A percentile compares a stretch with the other conserved stretches of the same genome.
Conservation (phyloP, 306 rosid species). For the Acacia confusa region DNA sequence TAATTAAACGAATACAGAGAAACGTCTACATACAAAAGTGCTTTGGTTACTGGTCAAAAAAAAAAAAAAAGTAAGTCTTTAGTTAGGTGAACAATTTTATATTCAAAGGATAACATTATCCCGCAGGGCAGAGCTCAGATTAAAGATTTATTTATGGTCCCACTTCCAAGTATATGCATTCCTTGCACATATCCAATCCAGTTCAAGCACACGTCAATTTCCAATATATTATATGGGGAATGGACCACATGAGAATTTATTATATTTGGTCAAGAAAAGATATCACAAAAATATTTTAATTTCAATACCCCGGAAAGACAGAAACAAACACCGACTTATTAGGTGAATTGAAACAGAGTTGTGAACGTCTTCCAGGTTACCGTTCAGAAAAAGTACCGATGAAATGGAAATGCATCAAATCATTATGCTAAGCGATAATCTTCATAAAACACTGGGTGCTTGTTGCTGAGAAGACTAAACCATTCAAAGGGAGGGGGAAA, state of each 20-base stretch:
- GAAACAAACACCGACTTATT: not conserved
- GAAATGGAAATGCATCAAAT: not conserved
- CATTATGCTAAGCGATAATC: conserved; percentile 21
- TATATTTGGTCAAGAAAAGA: not conserved
- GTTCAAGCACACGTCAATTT: conserved; percentile 26
- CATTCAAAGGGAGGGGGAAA: not conserved
- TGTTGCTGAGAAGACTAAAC: not conserved
- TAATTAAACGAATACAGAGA: not conserved
- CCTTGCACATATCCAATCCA: conserved; percentile 7
- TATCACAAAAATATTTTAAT: not conserved
- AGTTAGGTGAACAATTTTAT: conserved; percentile 3
- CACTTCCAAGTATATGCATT: conserved; percentile 9
- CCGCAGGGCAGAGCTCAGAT: not conserved
- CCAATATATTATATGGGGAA: not conserved
- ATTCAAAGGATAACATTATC: conserved; percentile 12
- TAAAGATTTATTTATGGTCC: not conserved
- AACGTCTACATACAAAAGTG: not conserved
- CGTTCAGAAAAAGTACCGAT: not conserved
- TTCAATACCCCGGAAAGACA: not conserved
- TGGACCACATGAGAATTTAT: not conserved
- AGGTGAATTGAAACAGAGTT: no score
- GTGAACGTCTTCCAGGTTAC: not conserved
- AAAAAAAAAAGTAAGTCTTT: not conserved
- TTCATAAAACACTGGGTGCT: not conserved
- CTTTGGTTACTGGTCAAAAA: not conserved